Conservation (phyloP, 768 basidiomycete genomes). For the Serendipita indica region DNA sequence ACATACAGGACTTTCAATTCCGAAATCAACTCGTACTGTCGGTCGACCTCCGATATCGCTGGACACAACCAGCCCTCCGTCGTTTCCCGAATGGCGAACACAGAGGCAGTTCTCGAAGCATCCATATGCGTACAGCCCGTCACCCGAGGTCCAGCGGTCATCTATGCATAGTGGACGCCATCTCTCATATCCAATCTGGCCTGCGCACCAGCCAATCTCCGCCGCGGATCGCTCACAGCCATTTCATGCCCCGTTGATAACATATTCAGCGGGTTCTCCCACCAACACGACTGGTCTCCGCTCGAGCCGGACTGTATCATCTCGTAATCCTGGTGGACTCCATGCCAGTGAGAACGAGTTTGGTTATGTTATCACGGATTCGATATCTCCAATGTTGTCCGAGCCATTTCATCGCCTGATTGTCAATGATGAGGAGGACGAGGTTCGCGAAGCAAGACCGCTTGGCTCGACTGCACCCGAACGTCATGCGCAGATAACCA, state of each 20-base stretch:
- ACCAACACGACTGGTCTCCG: not conserved
- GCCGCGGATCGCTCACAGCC: not conserved
- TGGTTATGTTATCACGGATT: not conserved
- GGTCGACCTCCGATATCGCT: no score
- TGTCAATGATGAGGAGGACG: not conserved
- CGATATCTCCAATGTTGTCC: not conserved
- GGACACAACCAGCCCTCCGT: no score
- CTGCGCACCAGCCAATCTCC: not conserved
- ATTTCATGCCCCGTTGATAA: not conserved
- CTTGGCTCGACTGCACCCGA: not conserved
- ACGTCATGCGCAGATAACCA: not conserved
- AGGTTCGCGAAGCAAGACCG: not conserved
- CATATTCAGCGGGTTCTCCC: not conserved
- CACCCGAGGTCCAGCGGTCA: no score
- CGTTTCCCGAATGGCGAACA: no score
- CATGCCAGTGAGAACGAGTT: not conserved
- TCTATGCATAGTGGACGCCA: not conserved
- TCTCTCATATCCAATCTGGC: not conserved
- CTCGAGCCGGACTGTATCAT: no score
- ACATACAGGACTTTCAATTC: no score
- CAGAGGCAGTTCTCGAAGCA: no score
- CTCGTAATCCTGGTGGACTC: no score
- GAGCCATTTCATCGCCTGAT: constrained; percentile 4
- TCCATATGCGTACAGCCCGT: no score
- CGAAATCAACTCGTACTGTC: no score